Evolutionary conservation across 331 rosid genomes (phyloP), one percentile per base, ranked within the genome.

Genomic region (Rosa hybrid): DNA sequence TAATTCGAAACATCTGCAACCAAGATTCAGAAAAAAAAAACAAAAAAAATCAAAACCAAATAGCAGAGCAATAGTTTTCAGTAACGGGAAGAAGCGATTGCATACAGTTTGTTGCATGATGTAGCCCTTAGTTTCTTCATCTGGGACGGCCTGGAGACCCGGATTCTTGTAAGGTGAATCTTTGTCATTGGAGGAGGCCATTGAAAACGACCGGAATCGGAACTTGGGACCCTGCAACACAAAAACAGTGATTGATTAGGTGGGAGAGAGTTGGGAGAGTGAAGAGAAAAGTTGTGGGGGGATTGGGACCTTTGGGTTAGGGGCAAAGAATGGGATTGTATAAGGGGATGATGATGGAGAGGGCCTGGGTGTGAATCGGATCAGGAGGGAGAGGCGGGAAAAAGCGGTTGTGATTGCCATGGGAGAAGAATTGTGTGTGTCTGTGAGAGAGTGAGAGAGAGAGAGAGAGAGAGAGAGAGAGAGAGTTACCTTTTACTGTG

Each of bases 71-170:
- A 74, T 1, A 21, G 14, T 2, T 14, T 23, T 50, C 21, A 46
- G 2, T 21, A 45, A 11, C 16, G 4, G 8, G 8, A 62, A 70
- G 21, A 21, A 2, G 13, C 7, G 70, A 12, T 20, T 27, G 38
- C 88, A 82, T 74, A 95, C 98, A 71, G 99, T 95, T 85, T 95
- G 97, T 78, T 95, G 99, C 96, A 91, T 88, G 72, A 93, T 25
- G 90, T 91, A 95, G 27, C 90, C 89, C 86, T 87, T 90, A 2
- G 99, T 93, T 27, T 98, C 97, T 81, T 91, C 92, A 23, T 93
- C 99, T 3, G 85, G 86, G 69, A 90, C 87, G 4, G 86, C 46
- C 45, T 86, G 90, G 67, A 91, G 98, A 76, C 96, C 98, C 0
- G 94, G 96, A 81, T 95, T 95, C 85, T 91, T 90, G 23, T 85